These are phyloP conservation scores for Sclerotinia subarctica DNA, from an alignment of 2,329 filamentous ascomycete species.

Conservation along the genomic window DNA sequence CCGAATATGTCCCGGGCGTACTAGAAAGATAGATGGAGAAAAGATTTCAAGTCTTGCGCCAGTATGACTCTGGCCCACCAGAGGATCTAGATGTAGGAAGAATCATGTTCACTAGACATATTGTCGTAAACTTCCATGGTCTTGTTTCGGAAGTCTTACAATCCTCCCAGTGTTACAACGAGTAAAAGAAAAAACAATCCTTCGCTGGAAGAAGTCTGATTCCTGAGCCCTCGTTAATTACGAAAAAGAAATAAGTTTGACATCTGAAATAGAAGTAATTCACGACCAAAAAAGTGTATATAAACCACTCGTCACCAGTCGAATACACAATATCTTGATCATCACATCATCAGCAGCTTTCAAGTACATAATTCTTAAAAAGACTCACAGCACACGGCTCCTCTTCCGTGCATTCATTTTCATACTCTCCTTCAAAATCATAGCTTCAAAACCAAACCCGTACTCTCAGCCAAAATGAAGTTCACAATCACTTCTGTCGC, in stretches of 20 bases:
- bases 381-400: conserved; percentile 7
- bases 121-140: neutral
- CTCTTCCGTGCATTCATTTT: neutral
- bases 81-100: neutral
- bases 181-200: neutral
- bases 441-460: neutral
- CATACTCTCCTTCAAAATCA: neutral
- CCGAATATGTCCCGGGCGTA: no score
- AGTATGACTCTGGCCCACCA: no score
- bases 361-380: conserved; percentile 3
- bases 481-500: conserved; percentile 2
- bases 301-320: neutral
- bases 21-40: no score
- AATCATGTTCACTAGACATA: neutral
- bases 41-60: no score
- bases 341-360: conserved; percentile 2
- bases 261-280: neutral
- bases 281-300: neutral
- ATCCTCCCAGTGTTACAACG: neutral
- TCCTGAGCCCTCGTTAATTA: neutral
- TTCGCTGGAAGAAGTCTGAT: neutral
- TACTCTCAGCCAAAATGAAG: conserved; percentile 11
- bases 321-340: neutral
- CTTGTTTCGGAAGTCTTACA: neutral
- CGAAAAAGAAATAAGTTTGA: neutral